A percentile compares a stretch with the other conserved stretches of the same genome.
These are phyloP conservation scores for Nannizziopsis barbatae DNA, from an alignment of 2,329 filamentous ascomycete species.

Conservation along the genomic window DNA sequence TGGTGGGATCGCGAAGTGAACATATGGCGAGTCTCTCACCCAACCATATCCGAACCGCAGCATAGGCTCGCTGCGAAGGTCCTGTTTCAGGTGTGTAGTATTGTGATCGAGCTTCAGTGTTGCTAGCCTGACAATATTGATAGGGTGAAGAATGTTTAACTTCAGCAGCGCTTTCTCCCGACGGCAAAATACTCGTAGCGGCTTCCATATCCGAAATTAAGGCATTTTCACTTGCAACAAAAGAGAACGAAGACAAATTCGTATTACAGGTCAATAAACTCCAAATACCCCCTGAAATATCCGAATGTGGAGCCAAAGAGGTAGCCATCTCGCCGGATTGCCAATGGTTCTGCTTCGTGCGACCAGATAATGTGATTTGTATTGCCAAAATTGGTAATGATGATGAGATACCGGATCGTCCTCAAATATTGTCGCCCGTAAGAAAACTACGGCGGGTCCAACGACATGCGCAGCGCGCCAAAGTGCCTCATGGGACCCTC, in stretches of 20 bases:
- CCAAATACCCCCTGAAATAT: slow-evolving; percentile 48
- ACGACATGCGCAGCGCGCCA: slow-evolving; percentile 28
- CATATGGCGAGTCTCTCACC: slow-evolving; percentile 57
- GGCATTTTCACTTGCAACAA: slow-evolving; percentile 56
- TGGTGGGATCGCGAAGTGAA: slow-evolving; percentile 88
- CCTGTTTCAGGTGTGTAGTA: slow-evolving; percentile 36
- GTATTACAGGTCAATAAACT: slow-evolving; percentile 61
- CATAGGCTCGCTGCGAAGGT: slow-evolving; percentile 54
- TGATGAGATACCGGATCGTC: slow-evolving; percentile 33
- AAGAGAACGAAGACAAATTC: slow-evolving; percentile 43
- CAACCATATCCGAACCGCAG: slow-evolving; percentile 33
- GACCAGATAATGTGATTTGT: slow-evolving; percentile 49
- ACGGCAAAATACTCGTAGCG: slow-evolving; percentile 64
- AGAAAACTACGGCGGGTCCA: slow-evolving; percentile 31
- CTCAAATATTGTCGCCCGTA: slow-evolving; percentile 35
- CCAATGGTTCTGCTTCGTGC: slow-evolving; percentile 41
- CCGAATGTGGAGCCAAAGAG: slow-evolving; percentile 54
- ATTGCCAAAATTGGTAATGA: slow-evolving; percentile 40
- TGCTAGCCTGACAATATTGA: slow-evolving; percentile 30
- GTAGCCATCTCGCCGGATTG: slow-evolving; percentile 43
- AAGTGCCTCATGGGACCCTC: slow-evolving; percentile 53
- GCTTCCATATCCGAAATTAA: slow-evolving; percentile 65
- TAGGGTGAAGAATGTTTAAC: slow-evolving; percentile 72
- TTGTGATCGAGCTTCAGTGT: no score
- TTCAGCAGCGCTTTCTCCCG: slow-evolving; percentile 57